These are phyloP conservation scores for Biscogniauxia sp. DNA, from an alignment of 2,329 filamentous ascomycete genomes.

Conservation along the genomic window DNA sequence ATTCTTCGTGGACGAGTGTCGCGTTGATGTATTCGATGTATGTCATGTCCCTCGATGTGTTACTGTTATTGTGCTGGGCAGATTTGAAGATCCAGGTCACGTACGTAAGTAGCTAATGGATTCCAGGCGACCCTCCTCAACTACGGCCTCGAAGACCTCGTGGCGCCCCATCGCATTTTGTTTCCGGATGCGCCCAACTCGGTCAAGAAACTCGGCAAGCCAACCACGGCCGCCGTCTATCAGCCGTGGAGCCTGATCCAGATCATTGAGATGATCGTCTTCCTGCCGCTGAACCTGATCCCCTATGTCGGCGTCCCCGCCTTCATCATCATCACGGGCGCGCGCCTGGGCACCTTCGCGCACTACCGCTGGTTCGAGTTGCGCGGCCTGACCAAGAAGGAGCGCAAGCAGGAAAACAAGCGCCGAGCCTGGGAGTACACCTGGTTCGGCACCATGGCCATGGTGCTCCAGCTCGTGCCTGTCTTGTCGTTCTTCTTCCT, in stretches of 20 bases:
- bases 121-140: constrained; percentile 70
- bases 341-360: constrained; percentile 80
- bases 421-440: constrained; percentile 77
- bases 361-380: constrained; percentile 91
- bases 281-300: constrained; percentile 82
- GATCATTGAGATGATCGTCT: constrained; percentile 77
- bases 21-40: constrained; percentile 82
- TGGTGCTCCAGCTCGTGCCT: constrained; percentile 84
- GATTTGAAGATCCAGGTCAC: too few species aligned
- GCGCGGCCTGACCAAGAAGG: constrained; percentile 68
- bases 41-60: constrained; percentile 34
- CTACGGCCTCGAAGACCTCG: constrained; percentile 65
- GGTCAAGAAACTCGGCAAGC: constrained; percentile 78
- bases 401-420: constrained; percentile 68
- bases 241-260: constrained; percentile 89
- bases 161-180: constrained; percentile 64
- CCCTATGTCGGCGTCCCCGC: constrained; percentile 79
- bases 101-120: too few species aligned
- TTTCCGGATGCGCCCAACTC: constrained; percentile 68
- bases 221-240: constrained; percentile 73
- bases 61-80: too few species aligned
- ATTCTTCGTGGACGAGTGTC: constrained; percentile 75
- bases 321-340: constrained; percentile 86
- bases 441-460: constrained; percentile 86
- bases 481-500: constrained; percentile 92